Base-by-base conservation (phyloP, 176 grass and related monocot genomes). In the Lolium perenne region DNA sequence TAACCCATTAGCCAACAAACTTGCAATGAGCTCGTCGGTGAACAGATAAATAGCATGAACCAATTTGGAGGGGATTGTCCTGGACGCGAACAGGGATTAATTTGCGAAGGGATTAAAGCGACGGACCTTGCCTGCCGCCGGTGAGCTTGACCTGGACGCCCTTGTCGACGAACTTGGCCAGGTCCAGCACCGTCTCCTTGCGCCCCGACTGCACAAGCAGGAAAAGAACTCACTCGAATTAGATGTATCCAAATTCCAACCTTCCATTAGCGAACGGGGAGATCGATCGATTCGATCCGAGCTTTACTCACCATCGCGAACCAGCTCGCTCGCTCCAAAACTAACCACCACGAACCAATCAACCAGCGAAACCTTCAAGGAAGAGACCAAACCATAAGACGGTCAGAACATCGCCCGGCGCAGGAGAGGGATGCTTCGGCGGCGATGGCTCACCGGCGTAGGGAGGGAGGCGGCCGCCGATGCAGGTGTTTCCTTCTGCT, bases 81-180 rank as follows among this genome's bases (percentile, higher is more conserved):
- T 26, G 14, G 47, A 51, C 12, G 12, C 6, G 72, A n/a, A 2
- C 7, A 68, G 2, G 29, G 17, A 20, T 10, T 0, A 40, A 21
- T 53, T 21, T 6, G 81, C 38, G 22, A 15, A 43, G 21, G 21
- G 21, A 16, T 26, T 13, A 13, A 25, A 50, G 50, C 7, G 40
- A 95, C 91, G 32, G 59, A 97, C 93, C 93, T 88, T 98, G 93
- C 72, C 95, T 87, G 77, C 93, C 95, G 73, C 95, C 95, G 38
- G 95, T 98, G 81, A 95, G 88, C 89, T 98, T 98, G 86, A 98
- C 91, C 82, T 95, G 95, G 21, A 98, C 91, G 69, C 95, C 93
- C 82, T 95, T 98, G 90, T 95, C 95, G 62, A 98, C 92, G 82
- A 98, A 95, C 87, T 98, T 98, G 32, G 91, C 93, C 45, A 98